Evolutionary conservation across 345 rosid species (phyloP), one percentile per base, ranked within the genome.

Genomic region (Salix brachista): DNA sequence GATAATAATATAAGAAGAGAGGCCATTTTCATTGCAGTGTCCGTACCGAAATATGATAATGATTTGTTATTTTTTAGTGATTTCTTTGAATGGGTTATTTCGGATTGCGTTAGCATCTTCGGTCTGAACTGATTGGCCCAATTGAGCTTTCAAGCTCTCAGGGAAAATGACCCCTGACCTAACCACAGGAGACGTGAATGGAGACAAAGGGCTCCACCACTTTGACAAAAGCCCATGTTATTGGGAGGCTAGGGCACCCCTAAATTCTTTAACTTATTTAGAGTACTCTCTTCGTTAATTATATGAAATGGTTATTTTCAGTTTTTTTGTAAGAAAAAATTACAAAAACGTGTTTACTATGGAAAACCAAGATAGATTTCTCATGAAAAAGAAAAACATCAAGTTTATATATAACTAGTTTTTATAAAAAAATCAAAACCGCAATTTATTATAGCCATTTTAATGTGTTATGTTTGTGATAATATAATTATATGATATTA

Each of bases 181-280:
- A 83, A 83, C 78, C 42, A 5, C 32, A 6, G 73, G 42, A 17
- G 76, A 32, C 34, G 34, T 32, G 34, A 4, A 4, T 32, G 34
- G 34, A 32, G 4, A 72, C 73, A 62, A 13, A 16, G 50, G 86
- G 83, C 83, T 78, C 86, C 86, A 80, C 83, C 77, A 64, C 82
- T 70, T 75, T 74, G 83, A 80, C 81, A 67, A 75, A 39, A 70
- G 58, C 78, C 79, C 67, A 46, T 21, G 8, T 70, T 44, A 70
- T 70, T 80, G 75, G 80, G 9, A 42, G 77, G 42, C 67, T 58
- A 4, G 8, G 10, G 13, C 66, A 64, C 39, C 39, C 67, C 30
- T 32, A 60, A 41, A 32, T 26, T 66, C 66, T 75, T 7, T 4
- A 13, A 12, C 1, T 13, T 12, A 12, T 12, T 44, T 13, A 44